Base-by-base conservation (phyloP, 75 land plant genomes). In the Pinus taeda region DNA sequence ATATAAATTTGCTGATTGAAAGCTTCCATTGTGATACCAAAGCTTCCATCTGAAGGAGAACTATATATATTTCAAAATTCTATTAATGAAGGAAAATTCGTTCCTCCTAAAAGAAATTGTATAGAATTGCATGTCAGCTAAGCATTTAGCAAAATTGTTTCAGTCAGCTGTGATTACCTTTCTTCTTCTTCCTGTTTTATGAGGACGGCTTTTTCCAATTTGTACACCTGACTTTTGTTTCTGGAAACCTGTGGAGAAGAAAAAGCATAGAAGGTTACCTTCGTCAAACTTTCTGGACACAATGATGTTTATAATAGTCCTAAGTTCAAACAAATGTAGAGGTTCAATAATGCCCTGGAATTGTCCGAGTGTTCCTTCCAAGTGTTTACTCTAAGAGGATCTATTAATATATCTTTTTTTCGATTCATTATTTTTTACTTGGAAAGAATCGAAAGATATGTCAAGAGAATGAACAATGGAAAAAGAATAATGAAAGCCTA, bases 111-210 rank as follows among this genome's bases (percentile, higher is more conserved):
- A 73, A 26, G 15, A 56, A 36, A 56, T 55, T 26, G 45, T 24
- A 22, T 22, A 15, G 22, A 7, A 29, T 22, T 55, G 59, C 24
- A 20, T 20, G 13, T 60, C 62, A 20, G 5, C 62, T 21, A 7
- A 20, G 62, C 62, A 60, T 22, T 18, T 9, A 76, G 76, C 13
- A 67, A 63, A 21, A 30, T 11, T 26, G 42, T 60, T 49, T 49
- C 55, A 49, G 55, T 49, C 55, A 49, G 55, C 55, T 11, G 12
- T 9, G 9, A 13, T 63, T 85, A 94, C 97, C 88, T 90, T 61
- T 90, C 97, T 82, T 94, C 92, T 69, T 39, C 61, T 63, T 83
- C 86, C 74, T 64, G 86, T 30, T 59, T 63, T 21, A 71, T 79
- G 24, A 80, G 37, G 18, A 88, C 84, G 67, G 82, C 75, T 57